Evolutionary conservation across 768 basidiomycete species (phyloP).

Genomic region (Leucogyrophana mollusca): DNA sequence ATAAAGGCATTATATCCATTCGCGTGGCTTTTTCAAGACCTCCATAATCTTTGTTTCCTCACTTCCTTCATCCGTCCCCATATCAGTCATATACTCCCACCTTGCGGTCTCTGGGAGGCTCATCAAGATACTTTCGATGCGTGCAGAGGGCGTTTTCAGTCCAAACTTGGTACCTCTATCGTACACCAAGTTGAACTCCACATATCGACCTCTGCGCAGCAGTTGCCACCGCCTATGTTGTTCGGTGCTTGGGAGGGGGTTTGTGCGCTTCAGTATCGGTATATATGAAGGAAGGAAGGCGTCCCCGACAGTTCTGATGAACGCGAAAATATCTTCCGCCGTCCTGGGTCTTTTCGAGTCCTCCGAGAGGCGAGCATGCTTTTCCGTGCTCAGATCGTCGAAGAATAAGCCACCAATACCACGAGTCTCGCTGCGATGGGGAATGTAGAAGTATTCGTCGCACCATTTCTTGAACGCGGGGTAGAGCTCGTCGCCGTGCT

Average conservation of each 20-base stretch:
- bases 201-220: slow-evolving; percentile 86
- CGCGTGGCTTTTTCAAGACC: slow-evolving; percentile 58
- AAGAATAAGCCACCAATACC: slow-evolving; percentile 97
- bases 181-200: slow-evolving; percentile 90
- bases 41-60: slow-evolving; percentile 65
- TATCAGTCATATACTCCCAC: slow-evolving; percentile 86
- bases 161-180: slow-evolving; percentile 90
- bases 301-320: slow-evolving; percentile 69
- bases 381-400: slow-evolving; percentile 78
- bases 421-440: slow-evolving; percentile 81
- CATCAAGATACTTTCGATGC: slow-evolving; percentile 91
- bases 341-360: slow-evolving; percentile 49
- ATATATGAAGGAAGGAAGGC: slow-evolving; percentile 89
- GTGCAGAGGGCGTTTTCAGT: slow-evolving; percentile 76
- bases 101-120: slow-evolving; percentile 82
- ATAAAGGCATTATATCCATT: slow-evolving; percentile 48
- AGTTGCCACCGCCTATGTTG: slow-evolving; percentile 89
- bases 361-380: slow-evolving; percentile 60
- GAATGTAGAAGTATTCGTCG: slow-evolving; percentile 94
- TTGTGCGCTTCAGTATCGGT: slow-evolving; percentile 72
- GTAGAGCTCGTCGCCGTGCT: slow-evolving; percentile 67
- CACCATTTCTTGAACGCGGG: slow-evolving; percentile 91
- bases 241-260: slow-evolving; percentile 55
- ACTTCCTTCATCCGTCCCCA: slow-evolving; percentile 61
- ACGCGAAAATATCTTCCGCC: slow-evolving; percentile 71